Evolutionary conservation across 2,329 filamentous ascomycete genomes (phyloP), one percentile per base, ranked within the genome.

Genomic region (Arthrinium phaeospermum): DNA sequence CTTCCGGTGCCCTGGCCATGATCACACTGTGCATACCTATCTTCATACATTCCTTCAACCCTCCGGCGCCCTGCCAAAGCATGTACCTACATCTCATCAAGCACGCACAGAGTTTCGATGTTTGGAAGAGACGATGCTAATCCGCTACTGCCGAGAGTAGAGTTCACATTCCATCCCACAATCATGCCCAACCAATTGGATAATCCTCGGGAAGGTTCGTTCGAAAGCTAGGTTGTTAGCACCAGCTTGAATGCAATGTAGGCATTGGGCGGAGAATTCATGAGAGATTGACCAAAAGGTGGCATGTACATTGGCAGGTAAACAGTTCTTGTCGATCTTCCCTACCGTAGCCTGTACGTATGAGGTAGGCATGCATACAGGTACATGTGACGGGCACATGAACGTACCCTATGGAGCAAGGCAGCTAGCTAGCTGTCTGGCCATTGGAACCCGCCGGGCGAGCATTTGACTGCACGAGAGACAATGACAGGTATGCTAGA

Each of bases 401-500:
- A 51, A 51, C 49, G 6, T 51, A 30, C 27, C 27, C 27, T 30
- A 51, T 51, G 49, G 49, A 51, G 49, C 49, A n/a, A 51, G 47
- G 47, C 47, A 51, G 47, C 22, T 51, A 51, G 47, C 22, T 51
- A 30, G 27, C 27, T 30, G 22, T 49, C 47, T 10, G 7, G 47
- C 47, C 47, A 41, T 41, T 10, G 7, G 37, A 49, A 49, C 47
- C 22, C 47, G 47, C n/a, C 16, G 51, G 51, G 51, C 27, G 51
- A 57, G 51, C 51, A 57, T n/a, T 61, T 10, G 53, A 64, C 57
- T 41, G 57, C 53, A 22, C 34, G 16, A 64, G 57, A 64, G n/a
- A 64, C 34, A 64, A 41, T 64, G 57, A 64, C 57, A 64, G 57
- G 57, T 64, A 64, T 64, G 57, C 57, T 64, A 64, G 34, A 64